Conservation (phyloP, 2,329 filamentous ascomycete species). For the Coniochaeta prunicola region DNA sequence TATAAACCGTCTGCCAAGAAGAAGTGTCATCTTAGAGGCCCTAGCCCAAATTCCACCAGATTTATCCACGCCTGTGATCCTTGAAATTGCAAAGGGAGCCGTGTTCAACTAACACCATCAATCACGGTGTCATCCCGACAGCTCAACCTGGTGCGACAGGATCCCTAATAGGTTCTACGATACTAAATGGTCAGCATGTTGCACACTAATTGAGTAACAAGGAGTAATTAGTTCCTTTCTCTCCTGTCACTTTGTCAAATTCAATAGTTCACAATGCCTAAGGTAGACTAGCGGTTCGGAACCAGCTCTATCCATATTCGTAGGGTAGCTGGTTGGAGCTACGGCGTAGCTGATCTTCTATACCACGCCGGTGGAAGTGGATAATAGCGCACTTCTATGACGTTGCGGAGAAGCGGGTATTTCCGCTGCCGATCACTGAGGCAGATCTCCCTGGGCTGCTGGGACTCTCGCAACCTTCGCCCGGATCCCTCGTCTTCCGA, state of each 20-base stretch:
- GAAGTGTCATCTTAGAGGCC: background rate
- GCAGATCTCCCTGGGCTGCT: too few relatives aligned
- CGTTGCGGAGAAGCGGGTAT: background rate
- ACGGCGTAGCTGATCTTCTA: background rate
- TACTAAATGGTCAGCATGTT: background rate
- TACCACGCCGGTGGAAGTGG: background rate
- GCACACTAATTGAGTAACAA: too few relatives aligned
- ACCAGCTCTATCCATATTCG: background rate
- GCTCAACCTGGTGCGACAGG: too few relatives aligned
- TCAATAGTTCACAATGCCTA: background rate
- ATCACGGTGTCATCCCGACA: too few relatives aligned
- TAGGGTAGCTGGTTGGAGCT: background rate
- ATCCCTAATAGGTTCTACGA: background rate
- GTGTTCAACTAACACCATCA: background rate
- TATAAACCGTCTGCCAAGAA: background rate
- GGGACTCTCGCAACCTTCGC: background rate
- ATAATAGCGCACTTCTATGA: background rate
- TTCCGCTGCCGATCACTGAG: background rate
- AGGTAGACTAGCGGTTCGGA: background rate
- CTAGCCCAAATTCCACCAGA: background rate
- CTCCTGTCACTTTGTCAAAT: background rate
- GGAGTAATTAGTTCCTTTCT: background rate
- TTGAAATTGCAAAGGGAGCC: background rate
- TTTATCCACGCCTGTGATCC: background rate
- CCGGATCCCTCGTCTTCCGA: background rate